Conservation (phyloP, 495 filamentous ascomycete species). For the Elasticomyces elasticus region DNA sequence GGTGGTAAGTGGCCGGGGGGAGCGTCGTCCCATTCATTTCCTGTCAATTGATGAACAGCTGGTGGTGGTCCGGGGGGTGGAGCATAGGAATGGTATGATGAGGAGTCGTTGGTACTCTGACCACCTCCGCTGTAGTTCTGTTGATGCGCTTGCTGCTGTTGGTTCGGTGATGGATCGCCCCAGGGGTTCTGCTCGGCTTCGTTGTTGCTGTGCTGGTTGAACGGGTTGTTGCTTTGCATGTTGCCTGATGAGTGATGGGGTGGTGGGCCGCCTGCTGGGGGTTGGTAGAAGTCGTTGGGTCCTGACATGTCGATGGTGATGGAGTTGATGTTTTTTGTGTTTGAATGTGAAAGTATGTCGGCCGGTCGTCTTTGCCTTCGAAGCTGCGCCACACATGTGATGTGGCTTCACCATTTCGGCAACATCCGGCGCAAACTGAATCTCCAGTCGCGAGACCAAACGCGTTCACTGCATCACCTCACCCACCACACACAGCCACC, state of each 20-base stretch:
- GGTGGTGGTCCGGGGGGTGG: slow-evolving; percentile 4
- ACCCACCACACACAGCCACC: not conserved
- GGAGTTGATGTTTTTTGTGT: not conserved
- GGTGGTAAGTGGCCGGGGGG: not conserved
- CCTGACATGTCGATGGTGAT: not conserved
- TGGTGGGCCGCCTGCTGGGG: not conserved
- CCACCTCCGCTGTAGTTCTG: no score
- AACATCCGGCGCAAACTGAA: not conserved
- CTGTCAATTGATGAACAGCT: no score
- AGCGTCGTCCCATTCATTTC: not conserved
- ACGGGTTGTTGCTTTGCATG: not conserved
- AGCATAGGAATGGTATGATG: not conserved
- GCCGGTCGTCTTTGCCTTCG: no score
- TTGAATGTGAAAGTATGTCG: not conserved
- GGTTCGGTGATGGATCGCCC: not conserved
- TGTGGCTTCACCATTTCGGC: not conserved
- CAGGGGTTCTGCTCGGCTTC: not conserved
- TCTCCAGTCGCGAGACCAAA: not conserved
- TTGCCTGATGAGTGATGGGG: not conserved
- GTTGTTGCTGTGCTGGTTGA: not conserved
- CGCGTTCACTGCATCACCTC: not conserved
- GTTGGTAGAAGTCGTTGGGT: not conserved
- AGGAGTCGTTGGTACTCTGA: not conserved
- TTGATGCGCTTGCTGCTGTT: not conserved
- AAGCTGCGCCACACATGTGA: no score